Conservation (phyloP, 2,329 filamentous ascomycete genomes). For the Fusarium tricinctum region DNA sequence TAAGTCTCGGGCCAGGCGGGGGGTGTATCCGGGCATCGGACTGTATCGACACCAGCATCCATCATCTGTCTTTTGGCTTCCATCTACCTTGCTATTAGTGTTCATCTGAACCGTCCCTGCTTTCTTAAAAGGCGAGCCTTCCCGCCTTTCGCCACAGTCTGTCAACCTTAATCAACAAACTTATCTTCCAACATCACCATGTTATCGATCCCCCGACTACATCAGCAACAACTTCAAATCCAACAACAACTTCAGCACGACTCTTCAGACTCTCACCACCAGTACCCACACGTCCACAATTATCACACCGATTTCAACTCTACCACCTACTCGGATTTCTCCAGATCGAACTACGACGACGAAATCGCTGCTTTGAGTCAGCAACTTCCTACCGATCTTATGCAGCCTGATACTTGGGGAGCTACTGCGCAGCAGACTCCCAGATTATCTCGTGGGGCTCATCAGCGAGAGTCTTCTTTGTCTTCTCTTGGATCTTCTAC, state of each 20-base stretch:
- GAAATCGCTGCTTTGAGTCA: conserved; percentile 47
- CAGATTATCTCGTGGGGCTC: conserved; percentile 58
- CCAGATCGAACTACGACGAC: conserved; percentile 45
- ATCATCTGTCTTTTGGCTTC: conserved; percentile 42
- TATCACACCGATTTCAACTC: conserved; percentile 42
- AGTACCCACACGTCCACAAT: conserved; percentile 35
- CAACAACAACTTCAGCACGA: conserved; percentile 51
- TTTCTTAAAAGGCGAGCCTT: conserved; percentile 47
- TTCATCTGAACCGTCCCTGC: conserved; percentile 33
- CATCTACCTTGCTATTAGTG: conserved; percentile 26
- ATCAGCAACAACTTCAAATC: conserved; percentile 47
- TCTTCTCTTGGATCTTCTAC: conserved; percentile 72
- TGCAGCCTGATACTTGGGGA: conserved; percentile 62
- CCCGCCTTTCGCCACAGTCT: conserved; percentile 47
- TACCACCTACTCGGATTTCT: conserved; percentile 35
- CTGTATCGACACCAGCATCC: conserved; percentile 26
- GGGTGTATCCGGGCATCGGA: conserved; percentile 1
- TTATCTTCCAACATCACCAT: conserved; percentile 46
- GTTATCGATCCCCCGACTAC: conserved; percentile 51
- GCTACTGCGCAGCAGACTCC: conserved; percentile 56
- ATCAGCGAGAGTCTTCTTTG: conserved; percentile 72
- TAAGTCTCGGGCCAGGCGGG: conserved; percentile 24
- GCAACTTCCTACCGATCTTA: conserved; percentile 50
- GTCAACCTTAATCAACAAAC: conserved; percentile 44
- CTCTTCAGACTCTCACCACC: conserved; percentile 38